Conservation (phyloP, 192 early-diverging fungal species). For the Blastocladiella britannica region DNA sequence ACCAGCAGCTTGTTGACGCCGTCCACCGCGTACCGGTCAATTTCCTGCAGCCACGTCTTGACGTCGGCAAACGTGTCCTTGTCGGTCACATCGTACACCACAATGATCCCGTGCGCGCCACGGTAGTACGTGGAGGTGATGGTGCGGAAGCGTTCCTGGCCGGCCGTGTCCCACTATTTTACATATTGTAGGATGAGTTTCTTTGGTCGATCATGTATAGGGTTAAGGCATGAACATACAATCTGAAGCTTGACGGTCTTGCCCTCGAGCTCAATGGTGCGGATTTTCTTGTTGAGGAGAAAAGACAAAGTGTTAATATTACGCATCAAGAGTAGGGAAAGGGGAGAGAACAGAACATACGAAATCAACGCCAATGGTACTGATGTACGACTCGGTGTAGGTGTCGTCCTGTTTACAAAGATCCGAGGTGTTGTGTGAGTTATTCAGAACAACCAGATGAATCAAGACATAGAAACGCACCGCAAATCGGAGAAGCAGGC, state of each 20-base stretch:
- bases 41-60: conserved; percentile 97
- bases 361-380: conserved; percentile 98
- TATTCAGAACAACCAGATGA: too few species aligned
- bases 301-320: neutral
- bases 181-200: neutral
- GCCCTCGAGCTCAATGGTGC: conserved; percentile 94
- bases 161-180: conserved; percentile 84
- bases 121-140: conserved; percentile 96
- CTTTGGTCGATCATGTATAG: neutral
- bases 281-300: conserved; percentile 54
- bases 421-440: too few species aligned
- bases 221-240: conserved; percentile 21
- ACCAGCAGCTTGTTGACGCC: conserved; percentile 96
- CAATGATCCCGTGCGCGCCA: conserved; percentile 94
- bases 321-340: too few species aligned
- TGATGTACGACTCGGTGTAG: conserved; percentile 95
- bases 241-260: conserved; percentile 97
- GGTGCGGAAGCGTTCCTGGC: conserved; percentile 96
- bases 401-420: conserved; percentile 94
- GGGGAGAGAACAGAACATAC: conserved; percentile 23
- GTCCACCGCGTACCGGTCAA: conserved; percentile 91
- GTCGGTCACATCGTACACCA: conserved; percentile 96
- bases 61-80: conserved; percentile 87
- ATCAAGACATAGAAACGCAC: conserved; percentile 13
- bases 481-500: conserved; percentile 86